phyloP scores from a whole-genome alignment of 768 basidiomycete genomes.

The Boletus tomentosulus region DNA sequence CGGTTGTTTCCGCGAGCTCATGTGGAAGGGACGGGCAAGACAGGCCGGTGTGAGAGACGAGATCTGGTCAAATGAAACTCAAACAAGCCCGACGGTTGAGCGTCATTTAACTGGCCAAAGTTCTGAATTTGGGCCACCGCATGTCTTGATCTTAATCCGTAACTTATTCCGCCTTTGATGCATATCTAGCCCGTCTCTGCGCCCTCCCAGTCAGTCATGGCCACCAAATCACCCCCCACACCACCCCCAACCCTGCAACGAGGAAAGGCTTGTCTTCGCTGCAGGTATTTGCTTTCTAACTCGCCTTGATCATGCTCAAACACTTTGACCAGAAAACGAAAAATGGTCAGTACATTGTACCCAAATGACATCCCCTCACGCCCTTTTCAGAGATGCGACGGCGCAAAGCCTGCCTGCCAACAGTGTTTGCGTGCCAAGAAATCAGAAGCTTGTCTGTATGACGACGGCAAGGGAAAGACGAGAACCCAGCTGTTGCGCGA shows the following conservation, averaged over 20 bases:
- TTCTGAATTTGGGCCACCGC: too few species aligned
- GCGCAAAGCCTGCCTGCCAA: slow-evolving; percentile 70
- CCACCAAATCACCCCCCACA: slow-evolving; percentile 27
- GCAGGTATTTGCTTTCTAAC: slow-evolving; percentile 45
- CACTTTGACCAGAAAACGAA: slow-evolving; percentile 50
- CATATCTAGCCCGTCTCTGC: neutral
- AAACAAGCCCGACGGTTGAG: slow-evolving; percentile 17
- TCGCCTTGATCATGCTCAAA: slow-evolving; percentile 11
- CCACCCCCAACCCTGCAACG: slow-evolving; percentile 49
- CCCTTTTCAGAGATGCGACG: slow-evolving; percentile 64
- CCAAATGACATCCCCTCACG: slow-evolving; percentile 8
- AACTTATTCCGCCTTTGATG: slow-evolving; percentile 22
- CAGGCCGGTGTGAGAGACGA: slow-evolving; percentile 28
- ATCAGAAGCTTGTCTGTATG: slow-evolving; percentile 69
- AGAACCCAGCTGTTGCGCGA: slow-evolving; percentile 76
- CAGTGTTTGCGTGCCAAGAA: slow-evolving; percentile 80
- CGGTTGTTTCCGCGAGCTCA: slow-evolving; percentile 2
- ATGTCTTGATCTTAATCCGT: neutral
- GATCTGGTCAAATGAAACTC: slow-evolving; percentile 25
- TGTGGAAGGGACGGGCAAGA: slow-evolving; percentile 15
- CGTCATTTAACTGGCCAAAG: too few species aligned
- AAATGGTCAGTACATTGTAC: slow-evolving; percentile 47
- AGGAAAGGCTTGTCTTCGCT: slow-evolving; percentile 69
- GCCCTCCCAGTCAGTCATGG: slow-evolving; percentile 13
- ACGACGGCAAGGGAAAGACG: slow-evolving; percentile 82